A percentile compares a stretch with the other conserved stretches of the same genome.
These are phyloP conservation scores for Ceratocystiopsis brevicomis DNA, from an alignment of 2,329 filamentous ascomycete genomes.

Conservation along the genomic window DNA sequence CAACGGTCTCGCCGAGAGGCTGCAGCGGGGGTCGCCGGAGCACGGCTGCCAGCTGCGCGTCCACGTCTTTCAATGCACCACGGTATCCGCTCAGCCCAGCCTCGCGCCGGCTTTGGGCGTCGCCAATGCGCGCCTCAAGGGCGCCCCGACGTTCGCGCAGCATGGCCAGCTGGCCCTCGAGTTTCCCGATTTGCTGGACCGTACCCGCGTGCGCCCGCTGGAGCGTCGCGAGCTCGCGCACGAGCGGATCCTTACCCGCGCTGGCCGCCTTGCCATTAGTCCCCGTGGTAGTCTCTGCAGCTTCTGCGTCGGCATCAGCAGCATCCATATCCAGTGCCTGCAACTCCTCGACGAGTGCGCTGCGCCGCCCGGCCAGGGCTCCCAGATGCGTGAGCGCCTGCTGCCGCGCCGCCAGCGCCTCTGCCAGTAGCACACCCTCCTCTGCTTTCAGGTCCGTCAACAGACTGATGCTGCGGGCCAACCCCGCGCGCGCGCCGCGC, in stretches of 20 bases:
- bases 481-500: constrained; percentile 41
- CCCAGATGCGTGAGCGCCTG: constrained; percentile 39
- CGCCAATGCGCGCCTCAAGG: constrained; percentile 39
- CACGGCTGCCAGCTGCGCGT: constrained; percentile 40
- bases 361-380: constrained; percentile 29
- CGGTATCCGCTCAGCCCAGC: constrained; percentile 55
- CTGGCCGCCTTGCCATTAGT: too few species aligned
- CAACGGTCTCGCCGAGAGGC: constrained; percentile 28
- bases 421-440: constrained; percentile 41
- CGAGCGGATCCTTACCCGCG: constrained; percentile 28
- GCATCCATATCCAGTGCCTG: constrained; percentile 33
- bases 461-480: constrained; percentile 43
- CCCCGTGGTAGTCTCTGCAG: too few species aligned
- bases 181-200: constrained; percentile 42
- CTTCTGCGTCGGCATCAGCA: constrained; percentile 6
- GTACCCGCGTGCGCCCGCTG: constrained; percentile 33
- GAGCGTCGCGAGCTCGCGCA: constrained; percentile 40
- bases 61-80: constrained; percentile 45
- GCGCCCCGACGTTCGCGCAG: constrained; percentile 42
- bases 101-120: constrained; percentile 46
- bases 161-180: constrained; percentile 43
- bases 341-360: constrained; percentile 32
- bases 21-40: constrained; percentile 37
- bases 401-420: constrained; percentile 36
- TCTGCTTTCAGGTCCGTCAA: constrained; percentile 48